A percentile compares a stretch with the other conserved stretches of the same genome.
These are phyloP conservation scores for Cryptomeria japonica DNA, from an alignment of 75 land plant genomes.

Conservation along the genomic window DNA sequence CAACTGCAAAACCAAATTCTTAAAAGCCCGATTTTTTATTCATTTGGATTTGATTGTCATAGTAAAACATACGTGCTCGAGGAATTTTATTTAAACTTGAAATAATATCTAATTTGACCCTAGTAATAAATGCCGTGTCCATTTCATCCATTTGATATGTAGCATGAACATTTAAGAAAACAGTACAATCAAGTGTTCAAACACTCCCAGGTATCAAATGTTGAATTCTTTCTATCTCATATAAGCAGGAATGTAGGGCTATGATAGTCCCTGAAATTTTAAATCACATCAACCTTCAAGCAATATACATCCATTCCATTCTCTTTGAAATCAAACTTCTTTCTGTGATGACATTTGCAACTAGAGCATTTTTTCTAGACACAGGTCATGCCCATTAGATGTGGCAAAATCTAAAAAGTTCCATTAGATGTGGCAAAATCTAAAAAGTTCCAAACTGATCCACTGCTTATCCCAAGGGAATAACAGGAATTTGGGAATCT, in stretches of 20 bases:
- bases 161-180: background rate
- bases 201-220: background rate
- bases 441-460: constrained; percentile 1
- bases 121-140: background rate
- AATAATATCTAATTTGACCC: background rate
- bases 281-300: background rate
- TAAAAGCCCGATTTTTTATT: background rate
- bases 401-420: background rate
- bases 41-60: background rate
- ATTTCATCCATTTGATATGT: background rate
- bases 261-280: background rate
- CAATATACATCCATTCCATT: background rate
- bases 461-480: background rate
- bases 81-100: background rate
- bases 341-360: background rate
- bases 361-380: background rate
- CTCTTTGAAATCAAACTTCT: background rate
- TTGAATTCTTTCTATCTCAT: background rate
- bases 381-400: background rate
- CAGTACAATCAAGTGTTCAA: background rate
- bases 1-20: background rate
- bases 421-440: background rate
- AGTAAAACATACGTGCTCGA: background rate
- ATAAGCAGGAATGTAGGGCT: background rate
- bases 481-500: background rate